Evolutionary conservation across 306 rosid species (phyloP).

Genomic region (Alnus glutinosa): DNA sequence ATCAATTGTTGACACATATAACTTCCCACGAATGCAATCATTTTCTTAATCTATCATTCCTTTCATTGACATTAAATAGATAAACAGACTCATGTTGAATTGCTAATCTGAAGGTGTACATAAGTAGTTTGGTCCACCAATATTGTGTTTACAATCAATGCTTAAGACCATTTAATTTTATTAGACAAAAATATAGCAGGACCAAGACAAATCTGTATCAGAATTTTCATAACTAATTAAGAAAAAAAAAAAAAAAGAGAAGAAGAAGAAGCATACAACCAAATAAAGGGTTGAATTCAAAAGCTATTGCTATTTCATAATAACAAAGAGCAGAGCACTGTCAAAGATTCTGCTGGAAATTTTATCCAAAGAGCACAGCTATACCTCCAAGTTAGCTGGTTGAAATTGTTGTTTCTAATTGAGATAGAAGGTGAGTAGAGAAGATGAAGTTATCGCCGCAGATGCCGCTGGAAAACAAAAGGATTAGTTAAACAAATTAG

Average conservation of each 20-base stretch:
- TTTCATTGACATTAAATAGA: background rate
- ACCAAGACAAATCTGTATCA: background rate
- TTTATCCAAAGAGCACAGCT: constrained; percentile 17
- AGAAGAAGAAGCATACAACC: background rate
- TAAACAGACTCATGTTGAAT: background rate
- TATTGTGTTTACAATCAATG: background rate
- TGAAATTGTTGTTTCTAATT: constrained; percentile 13
- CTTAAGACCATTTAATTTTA: background rate
- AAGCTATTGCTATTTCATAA: background rate
- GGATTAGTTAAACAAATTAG: constrained; percentile 6
- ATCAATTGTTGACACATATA: background rate
- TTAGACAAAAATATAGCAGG: background rate
- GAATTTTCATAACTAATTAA: background rate
- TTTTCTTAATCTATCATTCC: background rate
- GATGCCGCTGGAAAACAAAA: constrained; percentile 61
- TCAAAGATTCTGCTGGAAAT: constrained; percentile 10
- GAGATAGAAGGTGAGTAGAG: constrained; percentile 20
- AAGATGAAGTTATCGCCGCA: constrained; percentile 46
- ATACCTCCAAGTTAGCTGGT: constrained; percentile 22
- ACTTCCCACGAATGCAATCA: background rate
- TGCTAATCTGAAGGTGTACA: background rate
- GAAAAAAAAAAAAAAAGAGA: background rate
- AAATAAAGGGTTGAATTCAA: background rate
- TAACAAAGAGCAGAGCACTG: background rate
- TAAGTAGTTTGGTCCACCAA: background rate